Conservation (phyloP, 1,139 yeast species). For the Candida smagusa region DNA sequence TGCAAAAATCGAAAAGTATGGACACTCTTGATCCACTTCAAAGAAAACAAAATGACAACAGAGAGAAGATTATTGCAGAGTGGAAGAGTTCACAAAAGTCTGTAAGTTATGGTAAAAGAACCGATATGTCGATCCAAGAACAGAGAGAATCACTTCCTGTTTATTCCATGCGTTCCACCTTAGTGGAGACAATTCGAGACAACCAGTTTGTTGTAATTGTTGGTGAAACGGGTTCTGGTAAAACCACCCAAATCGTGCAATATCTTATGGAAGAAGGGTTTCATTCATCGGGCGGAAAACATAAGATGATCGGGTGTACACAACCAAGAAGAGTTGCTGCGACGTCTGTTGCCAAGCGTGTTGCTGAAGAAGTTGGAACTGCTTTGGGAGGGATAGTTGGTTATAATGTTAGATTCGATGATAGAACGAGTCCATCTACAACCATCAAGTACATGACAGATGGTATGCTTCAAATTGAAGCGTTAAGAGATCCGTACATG, state of each 20-base stretch:
- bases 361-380: slow-evolving; percentile 63
- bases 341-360: slow-evolving; percentile 64
- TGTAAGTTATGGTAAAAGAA: slow-evolving; percentile 52
- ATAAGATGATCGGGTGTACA: slow-evolving; percentile 62
- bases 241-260: slow-evolving; percentile 31
- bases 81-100: slow-evolving; percentile 52
- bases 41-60: slow-evolving; percentile 10
- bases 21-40: slow-evolving; percentile 44
- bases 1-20: slow-evolving; percentile 21
- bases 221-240: slow-evolving; percentile 44
- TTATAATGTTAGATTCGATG: slow-evolving; percentile 65
- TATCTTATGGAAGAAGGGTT: slow-evolving; percentile 39
- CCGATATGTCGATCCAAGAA: slow-evolving; percentile 52
- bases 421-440: slow-evolving; percentile 52
- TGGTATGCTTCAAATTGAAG: slow-evolving; percentile 89
- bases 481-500: slow-evolving; percentile 71
- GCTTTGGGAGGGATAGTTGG: slow-evolving; percentile 63
- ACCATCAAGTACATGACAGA: slow-evolving; percentile 79
- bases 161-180: slow-evolving; percentile 53
- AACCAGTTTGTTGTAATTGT: slow-evolving; percentile 46
- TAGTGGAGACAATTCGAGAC: slow-evolving; percentile 52
- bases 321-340: slow-evolving; percentile 79
- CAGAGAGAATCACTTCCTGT: slow-evolving; percentile 77
- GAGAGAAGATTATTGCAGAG: slow-evolving; percentile 28
- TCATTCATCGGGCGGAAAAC: slow-evolving; percentile 17